Conservation (phyloP, 2,329 filamentous ascomycete species). For the Podosphaera fusca region DNA sequence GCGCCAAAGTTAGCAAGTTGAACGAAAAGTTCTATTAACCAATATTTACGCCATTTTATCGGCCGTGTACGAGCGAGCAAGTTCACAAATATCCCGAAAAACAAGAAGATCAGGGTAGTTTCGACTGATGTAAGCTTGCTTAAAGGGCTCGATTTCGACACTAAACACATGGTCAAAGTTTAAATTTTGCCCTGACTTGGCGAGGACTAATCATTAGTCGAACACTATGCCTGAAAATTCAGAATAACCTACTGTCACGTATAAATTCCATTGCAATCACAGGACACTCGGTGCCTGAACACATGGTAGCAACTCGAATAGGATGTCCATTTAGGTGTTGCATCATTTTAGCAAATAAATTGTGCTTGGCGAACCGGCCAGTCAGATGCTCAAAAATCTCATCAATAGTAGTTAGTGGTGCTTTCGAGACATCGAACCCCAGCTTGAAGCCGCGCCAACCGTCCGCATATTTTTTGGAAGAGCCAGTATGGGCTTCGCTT, state of each 20-base stretch:
- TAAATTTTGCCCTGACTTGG: conserved; percentile 1
- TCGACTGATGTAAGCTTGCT: conserved; percentile 39
- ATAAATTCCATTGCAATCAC: conserved; percentile 40
- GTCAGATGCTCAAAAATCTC: background rate
- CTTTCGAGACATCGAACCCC: background rate
- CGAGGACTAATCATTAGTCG: conserved; percentile 1
- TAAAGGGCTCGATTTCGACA: conserved; percentile 38
- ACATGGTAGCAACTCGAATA: conserved; percentile 38
- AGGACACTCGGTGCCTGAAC: conserved; percentile 57
- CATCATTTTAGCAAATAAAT: conserved; percentile 6
- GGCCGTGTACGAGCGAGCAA: conserved; percentile 12
- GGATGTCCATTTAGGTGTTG: background rate
- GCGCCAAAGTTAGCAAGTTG: conserved; percentile 3
- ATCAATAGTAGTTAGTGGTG: conserved; percentile 1
- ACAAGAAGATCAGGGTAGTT: conserved; percentile 30
- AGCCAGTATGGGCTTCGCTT: background rate
- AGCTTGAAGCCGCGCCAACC: background rate
- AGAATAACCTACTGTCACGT: conserved; percentile 19
- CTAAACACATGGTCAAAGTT: conserved; percentile 31
- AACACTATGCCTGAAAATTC: background rate
- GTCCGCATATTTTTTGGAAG: background rate
- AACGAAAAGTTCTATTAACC: background rate
- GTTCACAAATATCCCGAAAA: conserved; percentile 35
- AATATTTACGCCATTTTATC: conserved; percentile 5
- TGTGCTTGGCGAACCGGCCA: background rate